phyloP scores from a whole-genome alignment of 805 yeast genomes.

The Zygotorulaspora florentina region DNA sequence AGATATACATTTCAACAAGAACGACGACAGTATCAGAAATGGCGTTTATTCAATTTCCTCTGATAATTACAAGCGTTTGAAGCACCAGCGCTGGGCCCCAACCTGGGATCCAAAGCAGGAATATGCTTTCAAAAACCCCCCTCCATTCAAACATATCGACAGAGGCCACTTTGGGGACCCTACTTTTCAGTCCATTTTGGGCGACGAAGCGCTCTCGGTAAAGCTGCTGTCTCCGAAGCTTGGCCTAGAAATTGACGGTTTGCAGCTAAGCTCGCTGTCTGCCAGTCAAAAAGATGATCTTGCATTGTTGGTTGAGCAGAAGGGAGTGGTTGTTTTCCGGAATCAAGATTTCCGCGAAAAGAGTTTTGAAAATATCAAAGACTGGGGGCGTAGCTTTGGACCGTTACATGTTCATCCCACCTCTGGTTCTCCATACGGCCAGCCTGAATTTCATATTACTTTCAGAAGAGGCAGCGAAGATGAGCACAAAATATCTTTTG shows the following conservation, averaged over 20 bases:
- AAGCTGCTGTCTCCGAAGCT: slow-evolving; percentile 58
- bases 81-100: slow-evolving; percentile 10
- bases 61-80: background rate
- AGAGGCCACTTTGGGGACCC: slow-evolving; percentile 15
- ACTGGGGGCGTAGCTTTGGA: slow-evolving; percentile 61
- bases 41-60: background rate
- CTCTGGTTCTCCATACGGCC: slow-evolving; percentile 57
- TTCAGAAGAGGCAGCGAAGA: slow-evolving; percentile 43
- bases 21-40: background rate
- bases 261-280: slow-evolving; percentile 53
- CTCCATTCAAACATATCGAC: slow-evolving; percentile 12
- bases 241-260: slow-evolving; percentile 58
- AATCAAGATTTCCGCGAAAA: slow-evolving; percentile 58
- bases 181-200: slow-evolving; percentile 12
- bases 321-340: slow-evolving; percentile 63
- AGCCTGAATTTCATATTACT: slow-evolving; percentile 59
- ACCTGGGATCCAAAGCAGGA: slow-evolving; percentile 27
- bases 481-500: slow-evolving; percentile 29
- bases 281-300: slow-evolving; percentile 59
- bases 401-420: slow-evolving; percentile 68
- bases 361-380: slow-evolving; percentile 43
- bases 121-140: slow-evolving; percentile 5
- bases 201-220: slow-evolving; percentile 10
- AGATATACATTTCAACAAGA: background rate
- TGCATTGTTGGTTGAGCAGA: slow-evolving; percentile 60